Evolutionary conservation across 306 rosid genomes (phyloP).

Genomic region (Trifolium fragiferum): DNA sequence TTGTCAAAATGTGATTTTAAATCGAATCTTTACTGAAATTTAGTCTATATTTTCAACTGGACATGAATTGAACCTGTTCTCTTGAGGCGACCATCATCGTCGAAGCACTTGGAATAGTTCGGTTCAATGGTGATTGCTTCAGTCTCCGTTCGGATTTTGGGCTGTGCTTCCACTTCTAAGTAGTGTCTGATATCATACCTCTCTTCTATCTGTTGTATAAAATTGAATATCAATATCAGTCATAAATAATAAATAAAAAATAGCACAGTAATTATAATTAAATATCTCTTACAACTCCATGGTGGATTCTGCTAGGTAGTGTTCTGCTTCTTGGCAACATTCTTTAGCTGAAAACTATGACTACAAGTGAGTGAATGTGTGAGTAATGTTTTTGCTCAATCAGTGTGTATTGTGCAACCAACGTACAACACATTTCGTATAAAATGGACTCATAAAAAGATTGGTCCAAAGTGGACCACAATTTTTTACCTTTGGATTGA

Average conservation of each 20-base stretch:
- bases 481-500: too few relatives aligned
- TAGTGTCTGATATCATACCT: constrained; percentile 65
- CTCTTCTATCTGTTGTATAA: constrained; percentile 59
- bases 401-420: neutral
- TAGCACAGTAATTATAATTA: neutral
- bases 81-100: constrained; percentile 83
- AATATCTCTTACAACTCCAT: constrained; percentile 60
- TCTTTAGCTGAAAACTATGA: constrained; percentile 9
- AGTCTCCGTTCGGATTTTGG: constrained; percentile 50
- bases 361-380: neutral
- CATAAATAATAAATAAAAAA: neutral
- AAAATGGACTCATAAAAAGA: too few relatives aligned
- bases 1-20: too few relatives aligned
- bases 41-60: neutral
- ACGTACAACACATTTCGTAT: constrained; percentile 37
- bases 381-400: too few relatives aligned
- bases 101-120: constrained; percentile 68
- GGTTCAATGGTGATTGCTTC: constrained; percentile 52
- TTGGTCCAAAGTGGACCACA: too few relatives aligned
- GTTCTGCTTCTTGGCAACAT: constrained; percentile 79
- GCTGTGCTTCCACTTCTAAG: constrained; percentile 67
- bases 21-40: too few relatives aligned
- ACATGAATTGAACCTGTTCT: constrained; percentile 62
- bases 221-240: neutral
- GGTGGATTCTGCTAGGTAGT: constrained; percentile 80